Base-by-base conservation (phyloP, 768 basidiomycete genomes). In the Lepiota brunneoincarnata region DNA sequence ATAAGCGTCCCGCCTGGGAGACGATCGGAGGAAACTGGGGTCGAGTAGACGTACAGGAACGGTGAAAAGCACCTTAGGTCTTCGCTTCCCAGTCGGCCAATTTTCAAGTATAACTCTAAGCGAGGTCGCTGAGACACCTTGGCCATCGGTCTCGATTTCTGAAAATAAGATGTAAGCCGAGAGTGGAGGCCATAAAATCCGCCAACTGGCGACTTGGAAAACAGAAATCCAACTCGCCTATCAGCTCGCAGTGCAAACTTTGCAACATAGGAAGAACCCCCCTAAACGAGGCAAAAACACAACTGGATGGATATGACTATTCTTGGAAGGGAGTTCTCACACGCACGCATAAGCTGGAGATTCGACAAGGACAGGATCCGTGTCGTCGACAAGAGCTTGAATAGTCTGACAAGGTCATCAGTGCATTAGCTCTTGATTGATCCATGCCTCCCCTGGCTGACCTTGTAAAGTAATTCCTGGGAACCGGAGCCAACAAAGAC, bases 391-490 rank as follows among this genome's bases (percentile, higher is more conserved):
- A 42, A 96, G 69, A 4, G 85, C 80, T 17, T 76, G 65, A 55
- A 91, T 79, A 23, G 86, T 86, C 91, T 96, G 28, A n/a, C n/a
- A n/a, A n/a, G n/a, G n/a, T n/a, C n/a, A n/a, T n/a, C n/a, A n/a
- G n/a, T n/a, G n/a, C n/a, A n/a, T n/a, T n/a, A n/a, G n/a, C n/a
- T n/a, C n/a, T n/a, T n/a, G n/a, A n/a, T n/a, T n/a, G n/a, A n/a
- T n/a, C n/a, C n/a, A n/a, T n/a, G n/a, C n/a, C n/a, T n/a, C n/a
- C n/a, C n/a, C n/a, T n/a, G n/a, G n/a, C 74, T 3, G 49, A 89
- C 93, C 81, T 95, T 97, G 72, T 78, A 87, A 46, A 98, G 81
- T 59, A 93, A 65, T 74, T 97, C 93, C 69, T 97, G 95, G 40
- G 90, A 91, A 10, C 95, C 95, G 37, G 78, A 77, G 1, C 94